Percentiles rank a stretch among this genome's conserved stretches.
phyloP scores from a whole-genome alignment of 306 rosid genomes.

The Dryas octopetala region DNA sequence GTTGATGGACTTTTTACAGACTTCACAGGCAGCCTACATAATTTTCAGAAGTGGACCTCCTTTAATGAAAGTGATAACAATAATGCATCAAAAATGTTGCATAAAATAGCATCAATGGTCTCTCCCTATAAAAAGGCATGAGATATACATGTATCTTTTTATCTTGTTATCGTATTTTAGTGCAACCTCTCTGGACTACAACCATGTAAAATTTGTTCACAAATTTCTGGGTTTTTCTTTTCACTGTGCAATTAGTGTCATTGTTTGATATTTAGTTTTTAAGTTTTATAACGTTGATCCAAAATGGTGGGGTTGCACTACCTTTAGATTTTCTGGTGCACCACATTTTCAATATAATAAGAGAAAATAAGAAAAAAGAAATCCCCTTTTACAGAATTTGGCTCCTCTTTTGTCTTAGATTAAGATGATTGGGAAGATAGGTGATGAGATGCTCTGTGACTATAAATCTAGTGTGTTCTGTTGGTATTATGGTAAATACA shows the following conservation, averaged over 20 bases:
- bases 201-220: not conserved
- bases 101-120: constrained; percentile 53
- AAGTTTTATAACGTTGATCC: not conserved
- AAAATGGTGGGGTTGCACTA: not conserved
- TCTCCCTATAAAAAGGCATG: constrained; percentile 30
- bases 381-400: not conserved
- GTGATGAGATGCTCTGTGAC: too few species aligned
- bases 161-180: not conserved
- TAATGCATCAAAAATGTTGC: constrained; percentile 52
- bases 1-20: constrained; percentile 91
- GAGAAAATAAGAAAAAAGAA: not conserved
- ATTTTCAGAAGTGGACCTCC: constrained; percentile 63
- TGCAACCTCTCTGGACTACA: constrained; percentile 4
- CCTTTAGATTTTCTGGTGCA: not conserved
- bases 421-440: not conserved
- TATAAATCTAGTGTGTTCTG: too few species aligned
- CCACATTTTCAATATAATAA: not conserved
- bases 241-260: not conserved
- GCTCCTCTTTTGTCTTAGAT: not conserved
- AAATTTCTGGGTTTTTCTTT: not conserved
- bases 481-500: too few species aligned
- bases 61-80: constrained; percentile 19
- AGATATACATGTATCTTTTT: constrained; percentile 5
- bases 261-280: not conserved
- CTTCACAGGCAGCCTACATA: constrained; percentile 84